phyloP scores from a whole-genome alignment of 2,329 filamentous ascomycete species.

The Microsporum canis region DNA sequence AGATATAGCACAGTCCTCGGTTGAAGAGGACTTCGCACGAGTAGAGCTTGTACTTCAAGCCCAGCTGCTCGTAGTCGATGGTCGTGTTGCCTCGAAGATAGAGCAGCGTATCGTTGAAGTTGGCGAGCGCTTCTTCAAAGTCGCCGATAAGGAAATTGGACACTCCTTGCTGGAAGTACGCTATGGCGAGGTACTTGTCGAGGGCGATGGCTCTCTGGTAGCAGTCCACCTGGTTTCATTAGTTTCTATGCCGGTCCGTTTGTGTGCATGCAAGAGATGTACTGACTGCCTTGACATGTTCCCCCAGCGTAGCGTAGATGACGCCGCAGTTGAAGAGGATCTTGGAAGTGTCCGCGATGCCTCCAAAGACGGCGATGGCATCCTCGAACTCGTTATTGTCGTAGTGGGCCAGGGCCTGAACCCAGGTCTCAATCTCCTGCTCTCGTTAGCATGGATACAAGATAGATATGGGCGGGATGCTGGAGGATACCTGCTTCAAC shows the following conservation, averaged over 20 bases:
- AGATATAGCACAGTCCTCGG: constrained; percentile 92
- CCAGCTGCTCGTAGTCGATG: constrained; percentile 95
- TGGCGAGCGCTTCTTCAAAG: constrained; percentile 91
- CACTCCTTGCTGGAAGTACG: constrained; percentile 96
- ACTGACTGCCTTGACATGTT: constrained; percentile 73
- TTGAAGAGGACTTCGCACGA: constrained; percentile 98
- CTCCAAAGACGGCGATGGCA: constrained; percentile 68
- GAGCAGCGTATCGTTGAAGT: constrained; percentile 95
- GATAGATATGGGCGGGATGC: too few species aligned
- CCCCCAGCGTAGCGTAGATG: constrained; percentile 89
- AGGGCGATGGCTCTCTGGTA: constrained; percentile 85
- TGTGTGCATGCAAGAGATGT: background rate
- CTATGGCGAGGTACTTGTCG: constrained; percentile 91
- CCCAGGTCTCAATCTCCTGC: constrained; percentile 98
- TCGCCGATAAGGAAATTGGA: constrained; percentile 96
- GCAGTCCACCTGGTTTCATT: constrained; percentile 62
- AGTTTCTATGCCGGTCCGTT: background rate
- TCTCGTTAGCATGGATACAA: background rate
- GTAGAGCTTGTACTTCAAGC: constrained; percentile 89
- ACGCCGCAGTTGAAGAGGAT: constrained; percentile 98
- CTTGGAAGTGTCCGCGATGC: constrained; percentile 89
- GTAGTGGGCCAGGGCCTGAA: constrained; percentile 77
- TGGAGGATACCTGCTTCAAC: constrained; percentile 16
- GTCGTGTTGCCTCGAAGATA: constrained; percentile 92
- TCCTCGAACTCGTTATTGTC: constrained; percentile 97